Percentiles rank a stretch among this genome's conserved stretches.
Conservation (phyloP, 495 filamentous ascomycete genomes). For the Jackrogersella minutella region DNA sequence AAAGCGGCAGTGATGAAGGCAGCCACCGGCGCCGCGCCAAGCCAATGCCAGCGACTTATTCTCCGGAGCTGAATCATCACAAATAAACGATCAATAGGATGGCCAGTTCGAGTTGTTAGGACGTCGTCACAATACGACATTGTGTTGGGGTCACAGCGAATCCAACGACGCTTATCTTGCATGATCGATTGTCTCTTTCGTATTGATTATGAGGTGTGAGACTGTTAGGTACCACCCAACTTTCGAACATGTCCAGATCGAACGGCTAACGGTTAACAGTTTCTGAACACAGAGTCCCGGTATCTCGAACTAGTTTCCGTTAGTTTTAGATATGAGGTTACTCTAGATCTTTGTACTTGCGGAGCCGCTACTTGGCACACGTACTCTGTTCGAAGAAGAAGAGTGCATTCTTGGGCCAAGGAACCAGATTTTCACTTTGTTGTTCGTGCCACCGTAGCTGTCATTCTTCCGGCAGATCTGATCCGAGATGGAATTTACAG, state of each 20-base stretch:
- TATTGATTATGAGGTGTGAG: not conserved
- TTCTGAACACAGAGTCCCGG: not conserved
- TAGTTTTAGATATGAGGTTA: conserved; percentile 21
- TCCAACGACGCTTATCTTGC: not conserved
- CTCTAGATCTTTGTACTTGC: conserved; percentile 28
- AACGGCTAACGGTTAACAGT: not conserved
- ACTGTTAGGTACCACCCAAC: not conserved
- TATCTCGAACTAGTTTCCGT: not conserved
- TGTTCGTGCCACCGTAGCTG: not conserved
- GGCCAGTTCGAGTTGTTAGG: not conserved
- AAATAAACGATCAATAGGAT: conserved; percentile 9
- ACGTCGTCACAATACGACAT: conserved; percentile 1
- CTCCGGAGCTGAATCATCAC: conserved; percentile 28
- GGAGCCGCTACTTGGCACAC: conserved; percentile 37
- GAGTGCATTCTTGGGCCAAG: not conserved
- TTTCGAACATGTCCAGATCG: not conserved
- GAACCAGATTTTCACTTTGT: not conserved
- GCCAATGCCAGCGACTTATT: conserved; percentile 16
- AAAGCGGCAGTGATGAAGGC: not conserved
- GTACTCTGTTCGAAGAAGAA: conserved; percentile 8
- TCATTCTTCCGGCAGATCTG: no score
- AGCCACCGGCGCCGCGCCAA: conserved; percentile 6
- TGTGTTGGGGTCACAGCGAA: conserved; percentile 1
- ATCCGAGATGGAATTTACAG: conserved; percentile 5
- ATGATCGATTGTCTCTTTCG: not conserved